Evolutionary conservation across 257 asterid genomes (phyloP).

Genomic region (Solanum piurae): DNA sequence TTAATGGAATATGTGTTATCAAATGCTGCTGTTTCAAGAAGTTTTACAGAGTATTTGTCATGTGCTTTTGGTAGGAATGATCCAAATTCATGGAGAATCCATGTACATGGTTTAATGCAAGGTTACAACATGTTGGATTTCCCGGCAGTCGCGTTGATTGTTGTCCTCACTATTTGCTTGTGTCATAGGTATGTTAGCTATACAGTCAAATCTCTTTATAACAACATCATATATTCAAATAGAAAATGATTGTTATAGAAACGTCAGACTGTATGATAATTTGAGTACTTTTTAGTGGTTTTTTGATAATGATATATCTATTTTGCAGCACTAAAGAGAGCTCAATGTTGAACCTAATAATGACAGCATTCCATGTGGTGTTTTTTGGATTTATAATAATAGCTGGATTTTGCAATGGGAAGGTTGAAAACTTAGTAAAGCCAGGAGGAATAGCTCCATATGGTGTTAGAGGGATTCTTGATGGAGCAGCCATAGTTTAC

Average conservation of each 20-base stretch:
- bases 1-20: constrained; percentile 36
- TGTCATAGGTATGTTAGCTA: constrained; percentile 14
- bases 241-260: background rate
- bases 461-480: constrained; percentile 23
- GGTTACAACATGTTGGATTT: constrained; percentile 38
- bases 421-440: constrained; percentile 9
- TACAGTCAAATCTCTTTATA: background rate
- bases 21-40: constrained; percentile 37
- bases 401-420: constrained; percentile 25
- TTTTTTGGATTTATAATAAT: constrained; percentile 29
- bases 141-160: constrained; percentile 5
- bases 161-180: constrained; percentile 17
- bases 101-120: constrained; percentile 18
- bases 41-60: constrained; percentile 31
- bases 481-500: constrained; percentile 34
- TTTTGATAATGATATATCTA: background rate
- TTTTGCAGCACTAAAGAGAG: constrained; percentile 22
- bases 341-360: constrained; percentile 27
- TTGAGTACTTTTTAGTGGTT: background rate
- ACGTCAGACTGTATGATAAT: rapidly evolving
- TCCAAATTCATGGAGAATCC: constrained; percentile 26
- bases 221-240: background rate
- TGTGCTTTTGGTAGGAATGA: constrained; percentile 17
- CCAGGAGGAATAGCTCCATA: constrained; percentile 25
- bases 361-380: constrained; percentile 26